Percentiles rank a stretch among this genome's conserved stretches.
Evolutionary conservation across 306 rosid genomes (phyloP).

Genomic region (Oxytropis ochrocephala): DNA sequence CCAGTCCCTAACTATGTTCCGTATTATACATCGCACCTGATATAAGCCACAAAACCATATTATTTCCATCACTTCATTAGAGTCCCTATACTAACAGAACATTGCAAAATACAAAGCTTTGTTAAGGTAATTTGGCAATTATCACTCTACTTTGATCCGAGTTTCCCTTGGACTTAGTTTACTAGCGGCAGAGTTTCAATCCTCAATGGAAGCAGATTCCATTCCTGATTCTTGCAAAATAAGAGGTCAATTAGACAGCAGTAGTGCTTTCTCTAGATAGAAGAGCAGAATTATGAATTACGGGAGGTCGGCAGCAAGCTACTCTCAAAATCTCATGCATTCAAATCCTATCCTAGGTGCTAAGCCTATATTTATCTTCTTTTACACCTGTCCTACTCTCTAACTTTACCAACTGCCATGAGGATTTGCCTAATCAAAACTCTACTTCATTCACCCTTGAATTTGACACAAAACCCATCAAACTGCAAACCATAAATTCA

Average conservation of each 20-base stretch:
- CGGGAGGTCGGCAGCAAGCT: neutral
- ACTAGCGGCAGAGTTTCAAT: neutral
- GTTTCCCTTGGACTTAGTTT: neutral
- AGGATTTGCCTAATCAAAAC: neutral
- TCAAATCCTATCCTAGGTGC: neutral
- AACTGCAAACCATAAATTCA: neutral
- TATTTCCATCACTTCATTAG: neutral
- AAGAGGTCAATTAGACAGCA: neutral
- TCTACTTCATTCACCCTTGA: neutral
- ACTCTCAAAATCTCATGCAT: neutral
- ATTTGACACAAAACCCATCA: neutral
- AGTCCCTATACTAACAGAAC: neutral
- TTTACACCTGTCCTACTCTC: neutral
- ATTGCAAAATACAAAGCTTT: neutral
- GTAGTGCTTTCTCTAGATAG: neutral
- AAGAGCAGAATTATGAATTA: conserved; percentile 1
- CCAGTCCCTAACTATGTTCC: conserved; percentile 97
- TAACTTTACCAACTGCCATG: neutral
- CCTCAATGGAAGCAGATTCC: neutral
- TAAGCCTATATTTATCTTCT: neutral
- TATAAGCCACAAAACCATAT: neutral
- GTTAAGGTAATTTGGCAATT: neutral
- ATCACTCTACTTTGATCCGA: neutral
- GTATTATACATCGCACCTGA: conserved; percentile 84
- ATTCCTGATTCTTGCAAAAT: neutral